Conservation (phyloP, 208 protist species). For the Leishmania arabica region DNA sequence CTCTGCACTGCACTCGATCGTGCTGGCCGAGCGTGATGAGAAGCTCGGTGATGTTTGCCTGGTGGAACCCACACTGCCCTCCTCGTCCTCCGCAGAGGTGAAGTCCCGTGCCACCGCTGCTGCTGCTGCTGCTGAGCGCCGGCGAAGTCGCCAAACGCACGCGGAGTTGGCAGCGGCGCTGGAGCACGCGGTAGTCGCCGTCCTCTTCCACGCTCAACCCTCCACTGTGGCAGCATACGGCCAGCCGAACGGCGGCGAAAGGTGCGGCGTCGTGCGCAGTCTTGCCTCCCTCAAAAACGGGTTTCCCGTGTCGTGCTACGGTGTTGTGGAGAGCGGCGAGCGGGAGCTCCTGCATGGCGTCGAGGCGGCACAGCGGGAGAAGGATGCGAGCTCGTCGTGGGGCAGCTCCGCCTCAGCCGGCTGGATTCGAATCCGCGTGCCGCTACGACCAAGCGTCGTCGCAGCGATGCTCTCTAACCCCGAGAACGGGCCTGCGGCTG, state of each 20-base stretch:
- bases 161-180: conserved; percentile 59
- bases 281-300: conserved; percentile 44
- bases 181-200: conserved; percentile 73
- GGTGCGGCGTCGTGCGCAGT: conserved; percentile 29
- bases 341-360: conserved; percentile 37
- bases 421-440: conserved; percentile 57
- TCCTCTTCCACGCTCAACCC: conserved; percentile 44
- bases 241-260: neutral
- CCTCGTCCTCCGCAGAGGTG: neutral
- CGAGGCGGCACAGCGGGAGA: neutral
- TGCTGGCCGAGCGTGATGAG: conserved; percentile 39
- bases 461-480: conserved; percentile 16
- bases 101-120: neutral
- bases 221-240: neutral
- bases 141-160: conserved; percentile 16
- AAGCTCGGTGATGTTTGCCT: conserved; percentile 28
- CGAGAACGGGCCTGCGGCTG: neutral
- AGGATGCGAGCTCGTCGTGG: neutral
- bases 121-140: neutral
- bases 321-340: conserved; percentile 79
- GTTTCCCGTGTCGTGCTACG: conserved; percentile 80
- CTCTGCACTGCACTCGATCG: conserved; percentile 25
- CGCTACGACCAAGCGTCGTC: conserved; percentile 45
- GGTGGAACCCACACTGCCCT: neutral
- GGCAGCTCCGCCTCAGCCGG: neutral